phyloP scores from a whole-genome alignment of 768 basidiomycete genomes.

The Termitomyces sp. region DNA sequence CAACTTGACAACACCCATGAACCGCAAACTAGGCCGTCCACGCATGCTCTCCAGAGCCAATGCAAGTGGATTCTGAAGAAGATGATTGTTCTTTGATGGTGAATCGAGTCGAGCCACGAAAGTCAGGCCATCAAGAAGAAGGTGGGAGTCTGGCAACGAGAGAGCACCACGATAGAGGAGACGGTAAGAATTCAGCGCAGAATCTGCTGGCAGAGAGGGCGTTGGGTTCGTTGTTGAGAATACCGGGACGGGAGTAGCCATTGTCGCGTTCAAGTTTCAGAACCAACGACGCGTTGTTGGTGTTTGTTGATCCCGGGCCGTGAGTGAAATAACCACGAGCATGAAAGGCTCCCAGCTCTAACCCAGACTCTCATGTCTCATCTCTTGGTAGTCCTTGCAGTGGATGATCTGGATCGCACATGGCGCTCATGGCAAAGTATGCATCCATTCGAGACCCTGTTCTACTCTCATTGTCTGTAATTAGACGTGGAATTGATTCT shows the following conservation, averaged over 20 bases:
- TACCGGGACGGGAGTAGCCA: not conserved
- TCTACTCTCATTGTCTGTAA: not conserved
- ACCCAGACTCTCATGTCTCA: constrained; percentile 6
- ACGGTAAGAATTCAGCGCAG: constrained; percentile 30
- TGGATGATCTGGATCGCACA: not conserved
- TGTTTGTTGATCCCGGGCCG: constrained; percentile 1
- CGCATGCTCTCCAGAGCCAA: constrained; percentile 79
- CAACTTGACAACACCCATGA: constrained; percentile 48
- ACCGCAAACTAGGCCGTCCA: constrained; percentile 56
- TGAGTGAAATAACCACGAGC: no score
- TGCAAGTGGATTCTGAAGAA: constrained; percentile 66
- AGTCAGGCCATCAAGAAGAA: constrained; percentile 68
- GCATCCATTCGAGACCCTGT: not conserved
- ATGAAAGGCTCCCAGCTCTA: not conserved
- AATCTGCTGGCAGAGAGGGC: constrained; percentile 13
- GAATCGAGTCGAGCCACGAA: constrained; percentile 50
- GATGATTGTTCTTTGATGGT: constrained; percentile 27
- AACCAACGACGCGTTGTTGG: constrained; percentile 14
- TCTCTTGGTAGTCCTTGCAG: constrained; percentile 7
- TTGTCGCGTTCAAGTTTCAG: not conserved
- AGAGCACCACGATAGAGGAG: constrained; percentile 74
- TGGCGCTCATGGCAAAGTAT: constrained; percentile 5
- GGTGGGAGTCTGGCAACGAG: constrained; percentile 65
- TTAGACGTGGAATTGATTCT: constrained; percentile 4
- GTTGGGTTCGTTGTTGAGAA: constrained; percentile 15